Evolutionary conservation across 805 yeast genomes (phyloP).

Genomic region (Wickerhamomyces canadensis): DNA sequence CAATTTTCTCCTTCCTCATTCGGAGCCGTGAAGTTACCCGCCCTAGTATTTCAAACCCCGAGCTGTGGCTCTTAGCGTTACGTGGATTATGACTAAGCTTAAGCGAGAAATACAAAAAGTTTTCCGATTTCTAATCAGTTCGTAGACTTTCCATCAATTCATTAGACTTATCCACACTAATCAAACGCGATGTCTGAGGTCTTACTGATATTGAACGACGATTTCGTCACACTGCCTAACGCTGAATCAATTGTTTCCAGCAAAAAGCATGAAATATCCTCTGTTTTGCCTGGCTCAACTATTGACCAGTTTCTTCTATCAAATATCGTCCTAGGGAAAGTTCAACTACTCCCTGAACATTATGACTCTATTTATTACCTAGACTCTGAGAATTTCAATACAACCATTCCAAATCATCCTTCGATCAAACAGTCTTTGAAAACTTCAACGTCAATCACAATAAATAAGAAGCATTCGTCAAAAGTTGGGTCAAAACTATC

Average conservation of each 20-base stretch:
- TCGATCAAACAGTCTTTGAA: conserved; percentile 18
- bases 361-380: conserved; percentile 23
- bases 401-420: conserved; percentile 21
- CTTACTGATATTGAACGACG: conserved; percentile 20
- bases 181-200: conserved; percentile 22
- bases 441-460: conserved; percentile 6
- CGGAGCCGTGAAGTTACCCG: too few species aligned
- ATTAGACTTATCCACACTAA: too few species aligned
- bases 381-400: conserved; percentile 17
- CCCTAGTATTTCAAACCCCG: too few species aligned
- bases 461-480: conserved; percentile 4
- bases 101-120: too few species aligned
- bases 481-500: conserved; percentile 23
- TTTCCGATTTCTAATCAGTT: too few species aligned
- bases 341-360: conserved; percentile 12
- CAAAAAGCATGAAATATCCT: conserved; percentile 14
- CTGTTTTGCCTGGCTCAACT: conserved; percentile 8
- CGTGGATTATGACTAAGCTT: too few species aligned
- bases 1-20: too few species aligned
- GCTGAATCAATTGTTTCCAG: conserved; percentile 16
- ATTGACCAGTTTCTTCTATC: conserved; percentile 24
- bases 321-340: conserved; percentile 21
- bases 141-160: too few species aligned
- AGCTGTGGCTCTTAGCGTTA: too few species aligned
- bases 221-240: conserved; percentile 18